Evolutionary conservation across 495 filamentous ascomycete species (phyloP), one percentile per base, ranked within the genome.

Genomic region (Xylaria intraflava): DNA sequence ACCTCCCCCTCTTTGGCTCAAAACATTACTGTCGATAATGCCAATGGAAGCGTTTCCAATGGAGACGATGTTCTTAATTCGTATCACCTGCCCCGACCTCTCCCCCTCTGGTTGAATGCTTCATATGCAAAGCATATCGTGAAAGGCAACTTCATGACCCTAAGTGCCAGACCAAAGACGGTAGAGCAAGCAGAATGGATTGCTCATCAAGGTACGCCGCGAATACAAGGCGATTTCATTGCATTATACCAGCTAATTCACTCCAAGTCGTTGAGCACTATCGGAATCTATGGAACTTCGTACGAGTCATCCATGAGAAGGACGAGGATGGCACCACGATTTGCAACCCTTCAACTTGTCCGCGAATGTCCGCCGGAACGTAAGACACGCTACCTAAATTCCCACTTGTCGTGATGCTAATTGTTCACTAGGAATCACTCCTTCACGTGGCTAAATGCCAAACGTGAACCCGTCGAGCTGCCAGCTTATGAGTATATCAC

Each of bases 131-230:
- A 84, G 59, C 79, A 95, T 56, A 92, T 94, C 53, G 91, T 95
- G 56, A 94, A 89, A 71, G 91, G 91, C 40, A 96, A 95, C 70
- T 95, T 95, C 67, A 89, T 94, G 86, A 95, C 91, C 19, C 71
- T 96, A 39, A 92, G 89, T 60, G 88, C 88, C 46, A 87, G 88
- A 64, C 91, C 91, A 8, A 87, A 88, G 68, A 85, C 89, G 46
- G 86, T 95, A 24, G 91, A 95, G 66, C 78, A 87, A 55, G 90
- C 89, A 29, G 91, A 96, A 64, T 96, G 91, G 91, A 73, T 95
- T 55, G 90, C 90, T 49, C 90, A 95, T 70, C 91, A 95, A 80
- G 85, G 91, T 94, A 75, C 70, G 76, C 63, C 5, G 22, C 3
- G 20, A 40, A 44, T 27, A 9, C n/a, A 36, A 38, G 35, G 30